These are phyloP conservation scores for Rhodotorula kratochvilovae DNA, from an alignment of 768 basidiomycete genomes.

Conservation along the genomic window DNA sequence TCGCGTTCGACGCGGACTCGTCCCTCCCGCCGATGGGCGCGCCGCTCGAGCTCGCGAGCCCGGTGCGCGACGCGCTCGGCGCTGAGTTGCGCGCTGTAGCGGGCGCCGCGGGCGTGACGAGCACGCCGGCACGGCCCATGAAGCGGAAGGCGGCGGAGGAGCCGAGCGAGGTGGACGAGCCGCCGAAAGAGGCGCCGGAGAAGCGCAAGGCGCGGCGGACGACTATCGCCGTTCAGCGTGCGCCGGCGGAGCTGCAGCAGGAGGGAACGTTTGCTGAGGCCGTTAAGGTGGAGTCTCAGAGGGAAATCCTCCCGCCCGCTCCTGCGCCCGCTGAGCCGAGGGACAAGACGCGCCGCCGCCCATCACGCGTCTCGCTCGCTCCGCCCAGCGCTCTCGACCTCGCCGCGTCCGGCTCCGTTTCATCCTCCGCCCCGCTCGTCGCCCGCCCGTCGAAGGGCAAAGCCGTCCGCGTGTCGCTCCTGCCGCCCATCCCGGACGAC, in stretches of 20 bases:
- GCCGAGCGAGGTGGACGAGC: not conserved
- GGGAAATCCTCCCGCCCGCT: not conserved
- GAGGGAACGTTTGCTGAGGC: too few species aligned
- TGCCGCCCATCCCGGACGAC: not conserved
- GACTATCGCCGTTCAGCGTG: not conserved
- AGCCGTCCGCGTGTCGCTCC: not conserved
- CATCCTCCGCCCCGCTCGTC: not conserved
- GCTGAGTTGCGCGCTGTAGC: not conserved
- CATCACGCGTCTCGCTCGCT: not conserved
- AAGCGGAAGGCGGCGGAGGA: not conserved
- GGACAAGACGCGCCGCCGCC: not conserved
- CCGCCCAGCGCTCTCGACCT: not conserved
- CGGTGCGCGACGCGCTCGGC: too few species aligned
- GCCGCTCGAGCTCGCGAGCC: not conserved
- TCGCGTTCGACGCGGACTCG: slow-evolving; percentile 2
- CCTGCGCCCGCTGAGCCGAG: not conserved
- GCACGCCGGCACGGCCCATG: not conserved
- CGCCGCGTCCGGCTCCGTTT: not conserved
- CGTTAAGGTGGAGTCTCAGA: not conserved
- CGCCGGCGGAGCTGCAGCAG: too few species aligned
- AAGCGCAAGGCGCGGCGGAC: not conserved
- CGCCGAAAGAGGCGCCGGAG: not conserved
- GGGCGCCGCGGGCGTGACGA: not conserved
- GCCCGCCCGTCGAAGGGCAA: not conserved
- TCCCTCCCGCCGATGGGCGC: slow-evolving; percentile 7